Percentiles rank a stretch among this genome's conserved stretches.
Conservation (phyloP, 768 basidiomycete genomes). For the Mycena leptocephala region DNA sequence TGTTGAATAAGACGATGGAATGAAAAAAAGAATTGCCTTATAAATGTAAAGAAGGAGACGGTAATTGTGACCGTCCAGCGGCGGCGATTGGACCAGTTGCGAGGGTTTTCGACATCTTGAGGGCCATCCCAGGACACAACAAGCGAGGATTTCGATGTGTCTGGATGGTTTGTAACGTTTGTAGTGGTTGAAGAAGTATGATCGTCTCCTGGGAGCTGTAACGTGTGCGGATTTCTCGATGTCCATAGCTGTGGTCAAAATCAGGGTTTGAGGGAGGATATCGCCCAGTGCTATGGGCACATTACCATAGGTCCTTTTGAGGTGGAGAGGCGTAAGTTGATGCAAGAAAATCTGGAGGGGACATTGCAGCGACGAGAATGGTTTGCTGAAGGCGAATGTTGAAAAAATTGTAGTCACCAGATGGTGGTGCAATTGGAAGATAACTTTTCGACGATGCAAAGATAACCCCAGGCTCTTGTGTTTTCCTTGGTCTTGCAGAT, state of each 20-base stretch:
- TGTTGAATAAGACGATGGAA: not conserved
- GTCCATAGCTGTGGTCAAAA: not conserved
- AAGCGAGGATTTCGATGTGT: constrained; percentile 9
- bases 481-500: too few species aligned
- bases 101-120: constrained; percentile 48
- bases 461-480: too few species aligned
- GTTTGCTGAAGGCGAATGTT: not conserved
- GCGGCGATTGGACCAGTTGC: constrained; percentile 61
- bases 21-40: constrained; percentile 43
- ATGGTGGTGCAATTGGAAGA: too few species aligned
- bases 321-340: not conserved
- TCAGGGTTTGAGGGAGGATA: not conserved
- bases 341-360: not conserved
- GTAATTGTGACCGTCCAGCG: constrained; percentile 69
- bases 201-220: not conserved
- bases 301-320: not conserved
- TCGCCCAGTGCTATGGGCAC: too few species aligned
- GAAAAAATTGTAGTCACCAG: not conserved
- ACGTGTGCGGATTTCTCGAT: not conserved
- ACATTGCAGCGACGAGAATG: not conserved
- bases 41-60: constrained; percentile 71
- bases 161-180: not conserved
- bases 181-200: constrained; percentile 13
- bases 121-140: constrained; percentile 51
- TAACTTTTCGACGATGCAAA: too few species aligned